A percentile compares a stretch with the other conserved stretches of the same genome.
Conservation (phyloP, 2,329 filamentous ascomycete genomes). For the Emmonsia crescens region DNA sequence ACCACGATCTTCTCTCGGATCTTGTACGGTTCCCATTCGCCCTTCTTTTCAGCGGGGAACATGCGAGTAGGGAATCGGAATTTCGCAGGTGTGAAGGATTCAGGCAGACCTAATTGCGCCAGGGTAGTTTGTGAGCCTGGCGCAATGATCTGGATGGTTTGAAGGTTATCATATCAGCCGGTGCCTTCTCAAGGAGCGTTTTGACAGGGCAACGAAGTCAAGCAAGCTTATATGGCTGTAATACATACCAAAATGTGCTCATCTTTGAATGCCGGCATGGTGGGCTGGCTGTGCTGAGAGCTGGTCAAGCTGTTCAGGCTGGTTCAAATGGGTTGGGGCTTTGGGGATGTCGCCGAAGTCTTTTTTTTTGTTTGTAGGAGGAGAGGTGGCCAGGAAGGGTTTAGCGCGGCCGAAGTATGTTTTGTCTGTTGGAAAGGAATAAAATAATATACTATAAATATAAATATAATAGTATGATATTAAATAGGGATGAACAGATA, state of each 20-base stretch:
- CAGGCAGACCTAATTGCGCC: slow-evolving; percentile 79
- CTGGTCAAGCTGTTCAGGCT: neutral
- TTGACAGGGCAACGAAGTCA: neutral
- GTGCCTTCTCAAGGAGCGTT: neutral
- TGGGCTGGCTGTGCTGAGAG: slow-evolving; percentile 7
- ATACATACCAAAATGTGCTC: slow-evolving; percentile 40
- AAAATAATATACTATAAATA: too few relatives aligned
- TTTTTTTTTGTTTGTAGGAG: neutral
- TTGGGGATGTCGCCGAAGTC: too few relatives aligned
- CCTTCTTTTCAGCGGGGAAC: slow-evolving; percentile 68
- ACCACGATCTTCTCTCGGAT: slow-evolving; percentile 46
- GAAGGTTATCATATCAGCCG: neutral
- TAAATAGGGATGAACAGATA: too few relatives aligned
- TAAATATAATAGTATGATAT: too few relatives aligned
- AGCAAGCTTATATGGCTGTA: neutral
- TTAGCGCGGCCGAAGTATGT: neutral
- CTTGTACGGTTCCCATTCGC: slow-evolving; percentile 71
- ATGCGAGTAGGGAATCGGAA: slow-evolving; percentile 84
- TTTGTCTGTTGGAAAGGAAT: too few relatives aligned
- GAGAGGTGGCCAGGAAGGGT: neutral
- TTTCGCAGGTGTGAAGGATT: slow-evolving; percentile 83
- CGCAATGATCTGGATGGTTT: slow-evolving; percentile 36
- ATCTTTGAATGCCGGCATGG: slow-evolving; percentile 43
- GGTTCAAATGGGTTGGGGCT: neutral
- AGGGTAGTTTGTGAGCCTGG: slow-evolving; percentile 77